Base-by-base conservation (phyloP, 306 rosid species). In the Sphenostylis stenocarpa region DNA sequence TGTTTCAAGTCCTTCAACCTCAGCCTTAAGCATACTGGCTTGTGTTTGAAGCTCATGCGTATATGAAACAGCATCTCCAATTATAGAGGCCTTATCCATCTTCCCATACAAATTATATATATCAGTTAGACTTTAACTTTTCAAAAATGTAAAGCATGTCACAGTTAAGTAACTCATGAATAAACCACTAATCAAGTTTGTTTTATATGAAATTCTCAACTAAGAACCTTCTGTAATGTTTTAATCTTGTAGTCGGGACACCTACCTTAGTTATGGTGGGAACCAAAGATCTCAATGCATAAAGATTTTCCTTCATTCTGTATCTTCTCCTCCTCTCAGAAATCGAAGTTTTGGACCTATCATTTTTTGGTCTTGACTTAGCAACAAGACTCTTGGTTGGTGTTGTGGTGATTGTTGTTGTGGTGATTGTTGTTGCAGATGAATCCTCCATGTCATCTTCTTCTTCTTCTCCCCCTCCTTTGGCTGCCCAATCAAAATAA, bases 261-360 rank as follows among this genome's bases (percentile, higher is more conserved):
- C 62, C 9, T 81, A 91, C 98, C 93, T 94, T 92, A 13, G 94
- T 87, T 63, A 94, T 94, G 84, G 84, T 89, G 15, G 98, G 98
- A 81, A 94, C 98, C 81, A 90, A 84, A 61, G 97, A 67, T 44
- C 97, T 82, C 80, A 94, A 85, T 77, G 95, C 87, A 17, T 92
- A 90, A 56, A 94, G 98, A 85, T 90, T 90, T 44, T 94, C 97
- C 83, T 94, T 94, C 98, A 90, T 90, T 68, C 85, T 72, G 5
- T 90, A 83, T 45, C 96, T 86, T 47, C 93, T 85, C 76, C 70
- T 86, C 34, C 89, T 51, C 82, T 93, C 96, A 0, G 90, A 91
- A 39, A 85, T 57, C 91, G 90, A 77, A 64, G 96, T 87, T 70
- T 88, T 83, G 7, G 96, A 83, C 67, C 94, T 68, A 38, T 93